Conservation (phyloP, 306 rosid species). For the Medicago truncatula region DNA sequence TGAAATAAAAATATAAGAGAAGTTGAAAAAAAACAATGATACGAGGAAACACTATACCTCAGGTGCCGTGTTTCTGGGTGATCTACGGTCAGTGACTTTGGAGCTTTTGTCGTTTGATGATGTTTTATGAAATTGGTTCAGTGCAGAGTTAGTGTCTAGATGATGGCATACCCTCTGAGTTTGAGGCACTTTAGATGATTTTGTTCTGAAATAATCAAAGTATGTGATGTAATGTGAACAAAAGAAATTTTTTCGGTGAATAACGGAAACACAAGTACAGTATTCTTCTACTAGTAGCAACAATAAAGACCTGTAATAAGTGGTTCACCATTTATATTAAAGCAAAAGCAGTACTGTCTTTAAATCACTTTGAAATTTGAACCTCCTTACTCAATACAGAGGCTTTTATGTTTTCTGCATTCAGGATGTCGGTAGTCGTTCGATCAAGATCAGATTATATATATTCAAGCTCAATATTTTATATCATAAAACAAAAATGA, state of each 20-base stretch:
- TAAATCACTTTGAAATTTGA: conserved; percentile 23
- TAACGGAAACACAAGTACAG: background rate
- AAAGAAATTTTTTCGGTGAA: background rate
- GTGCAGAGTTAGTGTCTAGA: conserved; percentile 56
- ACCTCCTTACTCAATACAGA: conserved; percentile 1
- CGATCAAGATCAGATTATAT: no score
- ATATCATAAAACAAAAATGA: no score
- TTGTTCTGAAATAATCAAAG: conserved; percentile 50
- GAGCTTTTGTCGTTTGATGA: conserved; percentile 76
- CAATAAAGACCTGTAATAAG: conserved; percentile 28
- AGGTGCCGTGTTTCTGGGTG: conserved; percentile 19
- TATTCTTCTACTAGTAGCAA: background rate
- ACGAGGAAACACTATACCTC: background rate
- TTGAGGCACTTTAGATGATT: conserved; percentile 43
- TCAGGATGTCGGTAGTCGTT: no score
- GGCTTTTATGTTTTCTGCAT: no score
- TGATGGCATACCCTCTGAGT: conserved; percentile 48
- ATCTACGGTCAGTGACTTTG: conserved; percentile 36
- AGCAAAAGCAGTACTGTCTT: conserved; percentile 37
- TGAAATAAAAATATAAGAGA: no score
- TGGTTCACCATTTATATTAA: conserved; percentile 7
- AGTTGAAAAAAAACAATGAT: background rate
- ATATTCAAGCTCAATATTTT: no score
- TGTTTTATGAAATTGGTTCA: conserved; percentile 51
- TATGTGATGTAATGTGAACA: conserved; percentile 18